Conservation (phyloP, 192 early-diverging fungal genomes). For the Paraglomus brasilianum region DNA sequence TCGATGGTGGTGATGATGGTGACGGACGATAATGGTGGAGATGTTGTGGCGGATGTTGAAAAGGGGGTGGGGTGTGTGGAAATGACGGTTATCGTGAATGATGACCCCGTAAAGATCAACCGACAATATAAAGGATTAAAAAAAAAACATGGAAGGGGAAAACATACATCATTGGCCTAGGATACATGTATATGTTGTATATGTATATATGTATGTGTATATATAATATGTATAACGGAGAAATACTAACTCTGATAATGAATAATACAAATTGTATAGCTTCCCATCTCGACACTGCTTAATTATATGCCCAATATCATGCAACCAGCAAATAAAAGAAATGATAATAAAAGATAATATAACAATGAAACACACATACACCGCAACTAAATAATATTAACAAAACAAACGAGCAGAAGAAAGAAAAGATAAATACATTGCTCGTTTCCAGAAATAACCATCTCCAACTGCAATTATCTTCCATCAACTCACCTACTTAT, state of each 20-base stretch:
- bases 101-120: too few relatives aligned
- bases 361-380: background rate
- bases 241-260: constrained; percentile 24
- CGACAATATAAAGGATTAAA: too few relatives aligned
- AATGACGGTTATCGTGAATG: too few relatives aligned
- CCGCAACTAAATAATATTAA: background rate
- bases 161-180: too few relatives aligned
- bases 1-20: too few relatives aligned
- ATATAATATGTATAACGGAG: constrained; percentile 23
- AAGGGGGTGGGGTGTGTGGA: too few relatives aligned
- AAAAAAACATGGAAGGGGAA: too few relatives aligned
- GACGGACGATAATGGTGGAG: too few relatives aligned
- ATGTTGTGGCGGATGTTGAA: too few relatives aligned
- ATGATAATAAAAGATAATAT: background rate
- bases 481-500: constrained; percentile 20
- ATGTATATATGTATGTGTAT: constrained; percentile 28
- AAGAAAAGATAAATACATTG: too few relatives aligned
- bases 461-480: too few relatives aligned
- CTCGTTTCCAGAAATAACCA: too few relatives aligned
- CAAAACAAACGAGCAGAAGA: background rate
- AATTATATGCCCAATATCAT: constrained; percentile 5
- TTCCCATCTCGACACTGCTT: constrained; percentile 4
- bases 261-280: constrained; percentile 27
- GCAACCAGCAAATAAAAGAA: constrained; percentile 2
- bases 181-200: background rate